phyloP scores from a whole-genome alignment of 192 early-diverging fungal genomes.

The Coemansia sp. region DNA sequence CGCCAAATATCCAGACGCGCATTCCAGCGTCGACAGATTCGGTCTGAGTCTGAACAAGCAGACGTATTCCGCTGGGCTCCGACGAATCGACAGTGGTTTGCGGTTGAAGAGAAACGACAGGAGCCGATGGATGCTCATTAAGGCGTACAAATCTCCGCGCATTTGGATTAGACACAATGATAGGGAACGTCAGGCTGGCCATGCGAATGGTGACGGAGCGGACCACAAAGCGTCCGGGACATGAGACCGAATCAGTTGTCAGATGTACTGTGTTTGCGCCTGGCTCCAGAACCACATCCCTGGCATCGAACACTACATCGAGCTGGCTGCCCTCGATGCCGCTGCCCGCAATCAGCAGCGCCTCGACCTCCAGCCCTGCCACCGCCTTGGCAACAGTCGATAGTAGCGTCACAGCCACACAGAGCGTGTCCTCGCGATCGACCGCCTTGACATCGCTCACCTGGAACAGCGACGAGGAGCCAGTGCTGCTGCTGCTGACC shows the following conservation, averaged over 20 bases:
- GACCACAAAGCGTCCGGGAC: slow-evolving; percentile 30
- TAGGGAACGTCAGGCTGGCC: slow-evolving; percentile 10
- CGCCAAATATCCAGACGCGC: slow-evolving; percentile 28
- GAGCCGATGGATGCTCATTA: slow-evolving; percentile 15
- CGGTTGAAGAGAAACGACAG: background rate
- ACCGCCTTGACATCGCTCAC: slow-evolving; percentile 6
- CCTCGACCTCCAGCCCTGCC: slow-evolving; percentile 14
- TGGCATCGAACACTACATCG: slow-evolving; percentile 20
- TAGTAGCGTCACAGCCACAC: slow-evolving; percentile 4
- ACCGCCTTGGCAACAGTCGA: slow-evolving; percentile 12
- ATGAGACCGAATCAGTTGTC: slow-evolving; percentile 28
- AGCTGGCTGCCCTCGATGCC: slow-evolving; percentile 13
- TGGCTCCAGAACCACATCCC: slow-evolving; percentile 4
- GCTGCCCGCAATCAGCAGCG: slow-evolving; percentile 10
- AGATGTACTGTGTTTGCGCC: slow-evolving; percentile 13
- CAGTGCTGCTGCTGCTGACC: background rate
- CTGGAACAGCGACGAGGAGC: slow-evolving; percentile 13
- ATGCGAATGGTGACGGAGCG: slow-evolving; percentile 16
- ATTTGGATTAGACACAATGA: slow-evolving; percentile 20
- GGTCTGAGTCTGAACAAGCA: slow-evolving; percentile 6
- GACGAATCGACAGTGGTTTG: background rate
- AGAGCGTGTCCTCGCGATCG: slow-evolving; percentile 5
- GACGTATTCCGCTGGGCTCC: slow-evolving; percentile 12
- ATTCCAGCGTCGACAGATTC: slow-evolving; percentile 15
- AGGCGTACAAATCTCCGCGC: slow-evolving; percentile 20